Base-by-base conservation (phyloP, 1,284 basidiomycete genomes). In the Albatrellus sp. region DNA sequence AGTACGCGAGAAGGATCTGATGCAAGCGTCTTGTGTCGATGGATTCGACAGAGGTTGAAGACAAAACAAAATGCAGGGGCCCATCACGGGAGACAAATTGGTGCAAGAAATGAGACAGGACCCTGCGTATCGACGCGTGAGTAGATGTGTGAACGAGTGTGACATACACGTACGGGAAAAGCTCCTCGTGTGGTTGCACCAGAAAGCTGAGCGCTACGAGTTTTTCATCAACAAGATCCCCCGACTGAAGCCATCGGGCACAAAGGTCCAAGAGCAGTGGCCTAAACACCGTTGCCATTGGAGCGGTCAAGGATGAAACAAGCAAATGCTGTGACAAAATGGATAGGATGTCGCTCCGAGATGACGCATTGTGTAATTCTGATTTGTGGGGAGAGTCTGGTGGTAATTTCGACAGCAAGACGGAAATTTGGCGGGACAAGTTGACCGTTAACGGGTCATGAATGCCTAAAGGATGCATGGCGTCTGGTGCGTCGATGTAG, bases 1-100 rank as follows among this genome's bases (percentile, higher is more conserved):
- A 86, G 57, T 90, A 88, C 1, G 84, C 75, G 36, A 93, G 69
- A 12, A 94, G 72, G 0, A 85, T 60, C 20, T 68, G 65, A 33
- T 91, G 86, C 4, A 89, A 61, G 13, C 69, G 66, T 10, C 56
- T 54, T 1, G 59, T 47, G 31, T 75, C 67, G 38, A 73, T 47
- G 3, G 57, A 50, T 10, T 57, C 46, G 4, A 63, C 46, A 11
- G 63, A 55, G 11, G 62, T 42, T 9, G 54, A 46, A 9, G 55
- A 49, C 33, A 58, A 52, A 5, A 76, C 53, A 50, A 69, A 69
- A 5, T 61, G 55, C 6, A 89, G 56, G 1, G 77, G 80, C 0
- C 86, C 83, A n/a, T 68, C 58, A 44, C 58, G 53, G 61, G 58
- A 47, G 69, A 65, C 28, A 81, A 56, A 34, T 76, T 65, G 20